Percentiles rank a stretch among this genome's conserved stretches.
These are phyloP conservation scores for Nyctanthes arbortristis DNA, from an alignment of 257 asterid genomes.

Conservation along the genomic window DNA sequence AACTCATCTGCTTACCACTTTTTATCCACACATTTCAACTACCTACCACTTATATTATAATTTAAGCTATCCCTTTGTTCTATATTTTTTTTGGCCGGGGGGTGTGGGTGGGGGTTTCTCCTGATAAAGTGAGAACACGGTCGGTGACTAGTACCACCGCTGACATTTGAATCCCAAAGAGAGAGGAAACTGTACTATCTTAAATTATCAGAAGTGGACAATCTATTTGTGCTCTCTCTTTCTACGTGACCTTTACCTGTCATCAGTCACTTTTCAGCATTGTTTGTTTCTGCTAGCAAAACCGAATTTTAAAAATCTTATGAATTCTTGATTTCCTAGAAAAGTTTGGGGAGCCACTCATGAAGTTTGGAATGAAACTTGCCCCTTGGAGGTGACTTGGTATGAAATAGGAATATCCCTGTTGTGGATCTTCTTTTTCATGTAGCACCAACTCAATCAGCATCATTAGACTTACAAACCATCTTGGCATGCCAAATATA, in stretches of 20 bases:
- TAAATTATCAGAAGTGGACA: not conserved
- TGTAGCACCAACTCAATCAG: not conserved
- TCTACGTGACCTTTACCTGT: not conserved
- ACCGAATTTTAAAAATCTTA: not conserved
- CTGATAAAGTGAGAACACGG: not conserved
- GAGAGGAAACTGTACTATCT: not conserved
- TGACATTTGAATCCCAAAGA: not conserved
- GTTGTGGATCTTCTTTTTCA: not conserved
- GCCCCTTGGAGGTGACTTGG: not conserved
- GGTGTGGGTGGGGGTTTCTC: too few relatives aligned
- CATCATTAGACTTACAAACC: not conserved
- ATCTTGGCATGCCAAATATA: not conserved
- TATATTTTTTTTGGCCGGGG: too few relatives aligned
- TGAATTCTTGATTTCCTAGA: not conserved
- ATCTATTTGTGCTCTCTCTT: not conserved
- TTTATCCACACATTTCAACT: too few relatives aligned
- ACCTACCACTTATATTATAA: too few relatives aligned
- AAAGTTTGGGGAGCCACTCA: not conserved
- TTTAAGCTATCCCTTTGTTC: too few relatives aligned
- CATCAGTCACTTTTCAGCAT: not conserved
- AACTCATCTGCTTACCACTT: too few relatives aligned
- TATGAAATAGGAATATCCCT: not conserved
- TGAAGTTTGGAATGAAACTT: constrained; percentile 1
- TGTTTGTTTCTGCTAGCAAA: constrained; percentile 11
- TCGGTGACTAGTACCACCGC: not conserved